A percentile compares a stretch with the other conserved stretches of the same genome.
These are phyloP conservation scores for Petunia secreta DNA, from an alignment of 257 asterid genomes.

Conservation along the genomic window DNA sequence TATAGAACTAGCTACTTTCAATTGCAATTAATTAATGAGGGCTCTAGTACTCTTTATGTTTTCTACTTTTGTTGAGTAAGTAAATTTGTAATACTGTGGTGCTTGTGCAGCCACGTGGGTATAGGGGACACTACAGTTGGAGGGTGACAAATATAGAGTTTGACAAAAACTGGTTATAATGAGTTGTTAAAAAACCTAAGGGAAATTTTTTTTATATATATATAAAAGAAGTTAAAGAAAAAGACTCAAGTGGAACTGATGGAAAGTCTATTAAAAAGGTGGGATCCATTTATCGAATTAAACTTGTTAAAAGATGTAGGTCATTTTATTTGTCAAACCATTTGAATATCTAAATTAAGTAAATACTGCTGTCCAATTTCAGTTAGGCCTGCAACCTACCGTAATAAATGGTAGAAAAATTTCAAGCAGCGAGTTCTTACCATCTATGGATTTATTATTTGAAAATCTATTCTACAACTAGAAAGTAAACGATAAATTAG, in stretches of 20 bases:
- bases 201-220: no score
- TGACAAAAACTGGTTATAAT: slow-evolving; percentile 37
- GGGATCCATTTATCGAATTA: slow-evolving; percentile 62
- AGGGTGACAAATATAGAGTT: slow-evolving; percentile 29
- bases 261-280: slow-evolving; percentile 22
- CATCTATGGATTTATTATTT: neutral
- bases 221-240: no score
- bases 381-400: slow-evolving; percentile 76
- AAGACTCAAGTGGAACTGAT: neutral
- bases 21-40: neutral
- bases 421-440: slow-evolving; percentile 19
- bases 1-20: neutral
- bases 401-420: slow-evolving; percentile 54
- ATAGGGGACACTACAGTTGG: neutral
- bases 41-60: neutral
- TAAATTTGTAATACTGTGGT: slow-evolving; percentile 34
- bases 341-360: slow-evolving; percentile 61
- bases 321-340: slow-evolving; percentile 67
- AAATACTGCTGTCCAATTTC: slow-evolving; percentile 65
- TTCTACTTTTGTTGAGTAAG: neutral
- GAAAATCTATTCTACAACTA: neutral
- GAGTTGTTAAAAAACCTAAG: slow-evolving; percentile 20
- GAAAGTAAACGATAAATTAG: neutral
- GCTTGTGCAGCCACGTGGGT: slow-evolving; percentile 57
- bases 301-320: slow-evolving; percentile 65